These are phyloP conservation scores for Linum trigynum DNA, from an alignment of 345 rosid genomes.

Conservation along the genomic window DNA sequence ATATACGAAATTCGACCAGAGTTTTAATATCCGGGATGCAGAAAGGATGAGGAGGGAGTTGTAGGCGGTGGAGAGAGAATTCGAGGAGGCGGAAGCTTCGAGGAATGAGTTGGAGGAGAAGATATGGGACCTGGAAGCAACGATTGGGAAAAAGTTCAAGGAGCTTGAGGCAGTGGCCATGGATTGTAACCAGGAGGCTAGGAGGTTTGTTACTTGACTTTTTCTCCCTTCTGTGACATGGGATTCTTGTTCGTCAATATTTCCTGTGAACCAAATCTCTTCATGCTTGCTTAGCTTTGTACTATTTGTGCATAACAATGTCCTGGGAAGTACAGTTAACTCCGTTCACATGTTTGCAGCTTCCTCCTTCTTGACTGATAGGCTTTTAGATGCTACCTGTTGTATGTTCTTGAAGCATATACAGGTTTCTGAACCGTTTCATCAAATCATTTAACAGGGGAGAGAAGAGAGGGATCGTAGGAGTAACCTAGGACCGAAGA, in stretches of 20 bases:
- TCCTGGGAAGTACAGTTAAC: background rate
- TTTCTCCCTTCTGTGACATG: background rate
- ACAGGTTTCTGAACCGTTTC: too few species aligned
- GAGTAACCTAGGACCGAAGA: too few species aligned
- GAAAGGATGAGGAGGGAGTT: conserved; percentile 97
- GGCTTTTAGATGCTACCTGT: background rate
- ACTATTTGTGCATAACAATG: too few species aligned
- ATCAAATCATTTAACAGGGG: too few species aligned
- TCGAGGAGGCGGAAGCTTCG: conserved; percentile 45
- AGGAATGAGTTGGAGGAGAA: conserved; percentile 72
- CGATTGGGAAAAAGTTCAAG: conserved; percentile 41
- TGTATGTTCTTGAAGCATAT: background rate
- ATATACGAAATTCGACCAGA: too few species aligned
- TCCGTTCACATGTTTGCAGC: background rate
- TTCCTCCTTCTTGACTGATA: background rate
- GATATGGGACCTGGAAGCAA: conserved; percentile 64
- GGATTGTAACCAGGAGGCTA: conserved; percentile 67
- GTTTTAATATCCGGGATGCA: conserved; percentile 57
- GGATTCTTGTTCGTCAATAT: background rate
- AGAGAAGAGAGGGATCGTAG: too few species aligned
- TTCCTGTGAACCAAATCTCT: background rate
- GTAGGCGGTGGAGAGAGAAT: conserved; percentile 75
- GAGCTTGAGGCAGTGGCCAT: conserved; percentile 55
- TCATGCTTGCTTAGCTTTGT: background rate
- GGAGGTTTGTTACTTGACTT: conserved; percentile 33